Evolutionary conservation across 306 rosid species (phyloP), one percentile per base, ranked within the genome.

Genomic region (Benincasa hispida): DNA sequence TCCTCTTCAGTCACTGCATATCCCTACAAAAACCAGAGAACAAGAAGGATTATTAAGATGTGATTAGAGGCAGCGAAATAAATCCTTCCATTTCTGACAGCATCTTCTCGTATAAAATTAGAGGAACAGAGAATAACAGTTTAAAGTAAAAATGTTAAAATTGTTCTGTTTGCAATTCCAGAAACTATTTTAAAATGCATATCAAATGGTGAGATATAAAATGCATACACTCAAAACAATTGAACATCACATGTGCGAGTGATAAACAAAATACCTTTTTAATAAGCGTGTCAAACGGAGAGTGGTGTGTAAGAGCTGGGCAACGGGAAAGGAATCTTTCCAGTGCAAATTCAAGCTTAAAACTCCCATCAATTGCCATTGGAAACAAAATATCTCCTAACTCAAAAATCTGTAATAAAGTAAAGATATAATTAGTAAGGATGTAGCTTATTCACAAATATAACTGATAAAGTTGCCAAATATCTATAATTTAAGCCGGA

Each of bases 311-410:
- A n/a, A 93, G 96, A 83, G 88, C 80, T 3, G 96, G 92, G 79
- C 91, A 89, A 72, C 96, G 93, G 28, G 82, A 82, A 68, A 91
- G 87, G 63, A 93, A 87, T 62, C 90, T 84, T 81, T 82, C 86
- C 54, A 93, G 85, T 15, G 97, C 79, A 34, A 84, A 84, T 25
- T 84, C 74, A 58, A 87, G 32, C 18, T 79, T 80, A 77, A 93
- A 93, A 78, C 93, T 91, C 17, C 93, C 93, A 54, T 91, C 96
- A 58, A 88, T 85, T 19, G 92, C 88, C 92, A 89, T 93, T 75
- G 77, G 74, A 28, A 81, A 30, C 82, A 68, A 69, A 81, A 65
- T 9, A 59, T 78, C 51, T 2, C 51, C 61, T 58, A 35, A 48
- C 37, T 69, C 34, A 42, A 69, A 67, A 69, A 69, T 42, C 39